Base-by-base conservation (phyloP, 2,329 filamentous ascomycete genomes). In the Dactylella cylindrospora region DNA sequence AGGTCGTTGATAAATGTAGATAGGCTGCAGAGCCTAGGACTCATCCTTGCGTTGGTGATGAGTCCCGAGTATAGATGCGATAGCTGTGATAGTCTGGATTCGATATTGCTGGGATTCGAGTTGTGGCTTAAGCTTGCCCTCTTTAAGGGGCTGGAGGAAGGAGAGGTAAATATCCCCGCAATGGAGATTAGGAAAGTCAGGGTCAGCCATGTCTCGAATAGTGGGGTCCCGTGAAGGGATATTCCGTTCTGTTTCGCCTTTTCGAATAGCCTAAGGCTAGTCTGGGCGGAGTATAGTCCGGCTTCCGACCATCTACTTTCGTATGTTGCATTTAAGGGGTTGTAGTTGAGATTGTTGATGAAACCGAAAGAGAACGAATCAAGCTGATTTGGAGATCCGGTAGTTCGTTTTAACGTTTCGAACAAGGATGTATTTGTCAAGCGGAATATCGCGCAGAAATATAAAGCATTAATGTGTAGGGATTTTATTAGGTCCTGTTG, bases 171-270 rank as follows among this genome's bases (percentile, higher is more conserved):
- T 15, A 60, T 45, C 5, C 46, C 46, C 5, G 41, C 26, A 19
- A 60, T 60, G 20, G 46, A 60, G 13, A 60, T 43, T 4, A 60
- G 20, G 15, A 60, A 60, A 1, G 54, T 51, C 13, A 60, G 32
- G 22, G 54, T 60, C 2, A 60, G 28, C 54, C 54, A 60, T 20
- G 54, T 60, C 31, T 60, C 54, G 33, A 60, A 60, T 10, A 60
- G 26, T 2, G 54, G 54, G 15, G 54, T 32, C 12, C 54, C 54
- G 32, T 60, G 54, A 1, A 60, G 36, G 3, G 33, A 17, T 5
- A 60, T 46, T 17, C 46, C 45, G n/a, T 45, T 51, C 13, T 60
- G 54, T 25, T 45, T 50, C 1, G 46, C 45, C 5, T 51, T 50
- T 25, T 60, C 54, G 29, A 60, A 60, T 12, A 60, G 26, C 13